A percentile compares a stretch with the other conserved stretches of the same genome.
Conservation (phyloP, 1,284 basidiomycete genomes). For the Moesziomyces aphidis region DNA sequence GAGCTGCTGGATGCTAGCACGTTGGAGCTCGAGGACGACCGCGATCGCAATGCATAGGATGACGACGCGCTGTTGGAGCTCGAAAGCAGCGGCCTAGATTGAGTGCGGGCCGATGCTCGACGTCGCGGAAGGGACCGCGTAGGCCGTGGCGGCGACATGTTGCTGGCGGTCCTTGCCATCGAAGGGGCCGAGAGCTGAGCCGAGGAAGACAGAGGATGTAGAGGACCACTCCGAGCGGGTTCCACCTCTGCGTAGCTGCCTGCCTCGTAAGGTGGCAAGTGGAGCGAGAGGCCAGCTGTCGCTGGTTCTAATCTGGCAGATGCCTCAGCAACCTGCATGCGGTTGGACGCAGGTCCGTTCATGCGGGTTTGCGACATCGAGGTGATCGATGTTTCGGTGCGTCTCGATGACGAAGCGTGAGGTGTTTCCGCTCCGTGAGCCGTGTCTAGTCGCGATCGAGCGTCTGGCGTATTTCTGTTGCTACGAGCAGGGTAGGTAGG, state of each 20-base stretch:
- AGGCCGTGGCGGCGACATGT: constrained; percentile 47
- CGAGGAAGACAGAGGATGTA: constrained; percentile 12
- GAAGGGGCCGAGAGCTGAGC: constrained; percentile 1
- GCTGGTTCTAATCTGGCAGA: neutral
- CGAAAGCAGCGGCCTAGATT: constrained; percentile 27
- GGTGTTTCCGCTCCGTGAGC: neutral
- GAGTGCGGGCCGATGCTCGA: constrained; percentile 36
- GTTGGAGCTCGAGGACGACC: constrained; percentile 32
- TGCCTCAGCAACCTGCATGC: neutral
- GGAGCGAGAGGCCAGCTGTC: neutral
- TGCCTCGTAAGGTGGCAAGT: neutral
- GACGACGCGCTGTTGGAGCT: constrained; percentile 31
- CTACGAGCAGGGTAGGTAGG: constrained; percentile 8
- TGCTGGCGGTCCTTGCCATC: constrained; percentile 22
- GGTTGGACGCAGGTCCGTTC: neutral
- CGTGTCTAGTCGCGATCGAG: neutral
- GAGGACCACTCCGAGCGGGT: constrained; percentile 2
- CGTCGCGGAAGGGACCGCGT: constrained; percentile 36
- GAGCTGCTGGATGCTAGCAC: constrained; percentile 32
- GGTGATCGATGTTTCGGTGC: neutral
- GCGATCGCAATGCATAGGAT: constrained; percentile 33
- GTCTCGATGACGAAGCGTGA: neutral
- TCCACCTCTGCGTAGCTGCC: neutral
- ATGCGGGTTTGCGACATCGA: neutral
- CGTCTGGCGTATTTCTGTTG: constrained; percentile 9